These are phyloP conservation scores for Aureobasidium uvarum DNA, from an alignment of 2,329 filamentous ascomycete species.

Conservation along the genomic window DNA sequence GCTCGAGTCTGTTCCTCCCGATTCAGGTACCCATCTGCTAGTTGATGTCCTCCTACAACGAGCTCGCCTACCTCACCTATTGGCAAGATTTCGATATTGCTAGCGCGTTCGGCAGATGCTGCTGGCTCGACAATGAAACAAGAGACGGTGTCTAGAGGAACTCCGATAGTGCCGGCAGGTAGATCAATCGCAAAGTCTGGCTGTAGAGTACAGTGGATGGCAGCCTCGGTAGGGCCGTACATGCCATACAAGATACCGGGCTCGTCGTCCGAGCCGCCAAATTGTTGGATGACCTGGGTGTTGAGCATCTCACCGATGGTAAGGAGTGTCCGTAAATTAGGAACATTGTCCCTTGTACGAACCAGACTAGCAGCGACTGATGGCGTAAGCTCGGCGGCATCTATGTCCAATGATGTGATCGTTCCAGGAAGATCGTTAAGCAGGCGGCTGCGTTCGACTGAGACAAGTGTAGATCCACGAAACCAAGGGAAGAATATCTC, in stretches of 20 bases:
- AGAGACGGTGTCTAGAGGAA: constrained; percentile 77
- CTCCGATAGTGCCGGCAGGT: constrained; percentile 68
- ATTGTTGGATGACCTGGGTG: constrained; percentile 70
- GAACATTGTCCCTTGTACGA: constrained; percentile 63
- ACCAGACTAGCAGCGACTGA: constrained; percentile 80
- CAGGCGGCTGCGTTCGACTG: constrained; percentile 66
- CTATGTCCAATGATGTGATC: constrained; percentile 65
- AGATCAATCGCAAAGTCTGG: constrained; percentile 57
- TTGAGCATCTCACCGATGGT: constrained; percentile 96
- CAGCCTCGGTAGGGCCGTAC: constrained; percentile 91
- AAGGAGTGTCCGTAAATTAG: constrained; percentile 66
- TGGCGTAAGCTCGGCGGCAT: constrained; percentile 85
- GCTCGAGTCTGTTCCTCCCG: constrained; percentile 69
- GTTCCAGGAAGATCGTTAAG: constrained; percentile 70
- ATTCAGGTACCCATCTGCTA: constrained; percentile 80
- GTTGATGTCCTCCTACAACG: constrained; percentile 73
- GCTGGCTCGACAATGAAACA: constrained; percentile 63
- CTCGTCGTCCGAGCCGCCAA: constrained; percentile 58
- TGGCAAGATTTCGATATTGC: constrained; percentile 56
- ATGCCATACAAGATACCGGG: constrained; percentile 78
- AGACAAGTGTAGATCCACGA: constrained; percentile 69
- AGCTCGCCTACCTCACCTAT: constrained; percentile 73
- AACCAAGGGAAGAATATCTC: constrained; percentile 89
- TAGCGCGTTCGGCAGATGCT: constrained; percentile 28
- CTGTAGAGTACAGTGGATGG: constrained; percentile 84